Base-by-base conservation (phyloP, 2,329 filamentous ascomycete species). In the Diaporthe caulivora region DNA sequence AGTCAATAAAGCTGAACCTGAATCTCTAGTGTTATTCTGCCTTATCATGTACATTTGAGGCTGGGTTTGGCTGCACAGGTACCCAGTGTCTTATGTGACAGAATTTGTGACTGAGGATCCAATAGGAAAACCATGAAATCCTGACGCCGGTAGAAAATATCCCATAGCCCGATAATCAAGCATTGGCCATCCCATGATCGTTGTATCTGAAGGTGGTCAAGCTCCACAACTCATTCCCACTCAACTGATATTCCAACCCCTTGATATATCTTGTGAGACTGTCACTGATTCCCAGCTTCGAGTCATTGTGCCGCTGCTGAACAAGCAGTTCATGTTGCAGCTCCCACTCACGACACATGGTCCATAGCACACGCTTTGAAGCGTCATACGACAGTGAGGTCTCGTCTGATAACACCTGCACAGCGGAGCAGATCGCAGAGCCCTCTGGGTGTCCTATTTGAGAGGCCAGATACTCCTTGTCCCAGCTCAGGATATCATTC, bases 401-500 rank as follows among this genome's bases (percentile, higher is more conserved):
- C 70, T 80, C 79, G 0, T 78, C 73, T 3, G 78, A 74, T 44
- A 83, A 34, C 1, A 83, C 75, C 17, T 79, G 68, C 1, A 84
- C 82, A 2, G 78, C 74, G 17, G 78, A 79, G 76, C 81, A 82
- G 1, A 84, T 76, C 2, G 76, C 64, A 2, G 74, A 72, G 13
- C 82, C 82, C 54, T 77, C 75, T 75, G 76, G 21, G n/a, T 68
- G 64, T 9, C 29, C 65, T 67, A 5, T 58, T 68, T 70, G 75
- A 18, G n/a, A 76, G 55, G 37, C 76, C 47, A 29, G 65, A 34
- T 67, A 77, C 54, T 85, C 83, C 76, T 86, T 86, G 21, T 84
- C 82, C 55, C 71, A 85, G 75, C 79, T 82, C 72, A 76, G 82
- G 74, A 85, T 84, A 75, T 86, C 83, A 76, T 85, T 85, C 44